phyloP scores from a whole-genome alignment of 1,284 basidiomycete species.

The Rhodotorula mucilaginosa region DNA sequence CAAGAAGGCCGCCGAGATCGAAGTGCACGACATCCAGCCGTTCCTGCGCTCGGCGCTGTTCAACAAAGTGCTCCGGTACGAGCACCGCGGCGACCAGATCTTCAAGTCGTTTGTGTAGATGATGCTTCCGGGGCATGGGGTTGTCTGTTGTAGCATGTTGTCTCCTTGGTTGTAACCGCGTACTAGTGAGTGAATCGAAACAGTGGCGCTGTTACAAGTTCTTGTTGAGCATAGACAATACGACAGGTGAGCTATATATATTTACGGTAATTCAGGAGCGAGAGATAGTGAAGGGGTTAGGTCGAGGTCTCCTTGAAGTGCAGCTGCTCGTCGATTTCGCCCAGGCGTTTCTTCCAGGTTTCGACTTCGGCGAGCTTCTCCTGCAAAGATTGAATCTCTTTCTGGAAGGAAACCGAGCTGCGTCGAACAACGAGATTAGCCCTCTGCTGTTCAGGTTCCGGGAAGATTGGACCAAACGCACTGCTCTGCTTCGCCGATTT shows the following conservation, averaged over 20 bases:
- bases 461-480: neutral
- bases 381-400: conserved; percentile 50
- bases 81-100: conserved; percentile 19
- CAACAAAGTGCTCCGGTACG: conserved; percentile 25
- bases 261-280: too few relatives aligned
- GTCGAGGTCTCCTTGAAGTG: conserved; percentile 41
- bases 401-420: conserved; percentile 59
- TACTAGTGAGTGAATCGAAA: too few relatives aligned
- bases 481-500: conserved; percentile 68
- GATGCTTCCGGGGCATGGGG: neutral
- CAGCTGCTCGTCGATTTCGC: conserved; percentile 50
- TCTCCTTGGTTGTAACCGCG: neutral
- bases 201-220: too few relatives aligned
- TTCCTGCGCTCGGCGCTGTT: conserved; percentile 27
- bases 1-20: conserved; percentile 56
- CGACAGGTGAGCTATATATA: too few relatives aligned
- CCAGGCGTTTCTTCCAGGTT: conserved; percentile 49
- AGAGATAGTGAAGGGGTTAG: neutral
- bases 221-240: too few relatives aligned
- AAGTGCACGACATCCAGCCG: conserved; percentile 27
- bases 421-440: neutral
- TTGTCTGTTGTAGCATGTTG: neutral
- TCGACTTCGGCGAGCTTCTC: conserved; percentile 50
- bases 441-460: neutral
- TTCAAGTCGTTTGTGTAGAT: conserved; percentile 16